Evolutionary conservation across 768 basidiomycete genomes (phyloP), one percentile per base, ranked within the genome.

Genomic region (Suillus ampliporus): DNA sequence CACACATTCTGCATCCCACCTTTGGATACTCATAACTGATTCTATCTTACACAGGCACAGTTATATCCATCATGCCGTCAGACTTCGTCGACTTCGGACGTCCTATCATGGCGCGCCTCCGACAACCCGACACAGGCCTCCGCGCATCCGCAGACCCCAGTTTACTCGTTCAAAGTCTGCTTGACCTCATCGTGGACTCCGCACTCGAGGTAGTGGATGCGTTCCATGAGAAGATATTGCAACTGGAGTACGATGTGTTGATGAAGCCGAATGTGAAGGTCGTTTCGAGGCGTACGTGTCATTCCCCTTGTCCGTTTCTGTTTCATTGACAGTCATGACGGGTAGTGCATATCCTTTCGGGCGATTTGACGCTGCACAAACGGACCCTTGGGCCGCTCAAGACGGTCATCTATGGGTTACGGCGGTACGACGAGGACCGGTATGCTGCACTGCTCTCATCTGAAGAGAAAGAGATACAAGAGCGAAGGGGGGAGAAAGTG

Each of bases 371-470:
- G 61, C 76, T 91, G 52, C 88, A 89, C 71, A 91, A 90, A 69
- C 84, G 89, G 21, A 90, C 90, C 3, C 79, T 91, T 15, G 88
- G 87, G 41, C 91, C 91, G 0, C 83, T 93, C 68, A 89, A 85
- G 68, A 84, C 86, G 0, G 77, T 92, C 62, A 79, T 93, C 28
- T 89, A 88, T 66, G 87, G 89, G 13, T 72, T 93, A 34, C 78
- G 90, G 38, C 77, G 86, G 57, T 90, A 91, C 67, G 90, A 93
- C 65, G 76, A 85, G 31, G 90, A 91, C 66, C 83, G 90, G 28
- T 84, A 82, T 61, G 79, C 83, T 5, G 89, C 89, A 9, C 80
- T 89, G 43, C 73, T 82, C 48, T 84, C 85, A 13, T 58, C 64
- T 54, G 67, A 71, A 9, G 48, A n/a, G 46, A 65, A 68, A 23